Evolutionary conservation across 768 basidiomycete genomes (phyloP), one percentile per base, ranked within the genome.

Genomic region (Trametes cingulata): DNA sequence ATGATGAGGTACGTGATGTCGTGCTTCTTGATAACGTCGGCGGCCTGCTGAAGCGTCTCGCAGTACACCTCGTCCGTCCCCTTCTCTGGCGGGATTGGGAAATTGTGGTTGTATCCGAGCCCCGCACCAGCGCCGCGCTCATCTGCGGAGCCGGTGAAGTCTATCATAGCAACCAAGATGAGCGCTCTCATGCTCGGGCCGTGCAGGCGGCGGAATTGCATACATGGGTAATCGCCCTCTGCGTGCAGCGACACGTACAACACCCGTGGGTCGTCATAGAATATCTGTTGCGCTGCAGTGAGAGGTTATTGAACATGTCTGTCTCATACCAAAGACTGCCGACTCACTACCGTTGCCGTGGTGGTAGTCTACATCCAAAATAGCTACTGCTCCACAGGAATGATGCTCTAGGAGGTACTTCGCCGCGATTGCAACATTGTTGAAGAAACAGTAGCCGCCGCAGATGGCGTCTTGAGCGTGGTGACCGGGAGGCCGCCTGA

Each of bases 291-390:
- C 37, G 63, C 73, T 74, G 61, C 20, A 25, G 40, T 49, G 37
- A 19, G 20, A 27, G 5, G 3, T 15, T 20, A 3, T 12, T 14
- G 46, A 46, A 39, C 39, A 22, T 17, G 20, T 10, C 17, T 2
- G 19, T 13, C 35, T 22, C 17, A 24, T 24, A 41, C 7, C 6
- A n/a, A 7, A 7, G 2, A 10, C 9, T 17, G 3, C 41, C 15
- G 17, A 48, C 65, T 46, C 36, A 67, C 60, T 69, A n/a, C 72
- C 75, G 41, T 76, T 76, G 7, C 75, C 74, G 51, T 75, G 75
- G 39, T 76, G 75, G 56, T 74, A 76, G 52, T 76, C 75, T 35
- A 76, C 65, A 59, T 76, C 74, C 29, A 75, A 68, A 35, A 76
- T 72, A 8, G 73, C 74, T 17, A 65, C 49, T 7, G 17, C 20